Base-by-base conservation (phyloP, 345 rosid genomes). In the Citrus cavaleriei region DNA sequence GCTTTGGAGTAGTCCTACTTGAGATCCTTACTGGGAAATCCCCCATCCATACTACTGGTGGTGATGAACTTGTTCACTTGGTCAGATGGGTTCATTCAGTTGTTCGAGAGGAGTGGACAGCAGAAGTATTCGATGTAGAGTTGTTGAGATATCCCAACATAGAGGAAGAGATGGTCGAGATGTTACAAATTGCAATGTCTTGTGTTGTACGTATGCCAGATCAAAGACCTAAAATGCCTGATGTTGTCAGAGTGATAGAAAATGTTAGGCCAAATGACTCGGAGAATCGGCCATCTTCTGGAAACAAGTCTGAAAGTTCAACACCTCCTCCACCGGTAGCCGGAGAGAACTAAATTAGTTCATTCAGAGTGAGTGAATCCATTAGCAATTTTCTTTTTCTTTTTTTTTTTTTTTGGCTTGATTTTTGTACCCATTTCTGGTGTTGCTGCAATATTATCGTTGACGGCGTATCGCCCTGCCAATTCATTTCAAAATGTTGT, bases 61-160 rank as follows among this genome's bases (percentile, higher is more conserved):
- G 97, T 0, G 98, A 94, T 19, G 99, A 97, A 87, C 89, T 94
- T 10, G 84, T 94, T 63, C 98, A 97, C 82, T 85, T 97, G 88
- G 99, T 93, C 59, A 83, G 97, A 78, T 97, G 99, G 99, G 99
- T 97, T 70, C 98, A 94, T 79, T 97, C 97, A 0, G 98, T 97
- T 7, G 99, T 96, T 67, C 87, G 98, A 35, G 99, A 96, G 75
- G 99, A 96, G 85, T 94, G 98, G 99, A 96, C 98, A 0, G 98
- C 98, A 37, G 98, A 97, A 73, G 99, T 97, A 4, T 96, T 94
- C 9, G 99, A 97, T n/a, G 70, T 94, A 1, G 98, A 94, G 90
- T 89, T 97, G 82, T 82, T 93, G 83, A 89, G 93, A 84, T 91
- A 88, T 85, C 90, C 98, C 10, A 93, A 93, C 77, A 97, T 97